Conservation (phyloP, 768 basidiomycete genomes). For the Leccinum rimulosum region DNA sequence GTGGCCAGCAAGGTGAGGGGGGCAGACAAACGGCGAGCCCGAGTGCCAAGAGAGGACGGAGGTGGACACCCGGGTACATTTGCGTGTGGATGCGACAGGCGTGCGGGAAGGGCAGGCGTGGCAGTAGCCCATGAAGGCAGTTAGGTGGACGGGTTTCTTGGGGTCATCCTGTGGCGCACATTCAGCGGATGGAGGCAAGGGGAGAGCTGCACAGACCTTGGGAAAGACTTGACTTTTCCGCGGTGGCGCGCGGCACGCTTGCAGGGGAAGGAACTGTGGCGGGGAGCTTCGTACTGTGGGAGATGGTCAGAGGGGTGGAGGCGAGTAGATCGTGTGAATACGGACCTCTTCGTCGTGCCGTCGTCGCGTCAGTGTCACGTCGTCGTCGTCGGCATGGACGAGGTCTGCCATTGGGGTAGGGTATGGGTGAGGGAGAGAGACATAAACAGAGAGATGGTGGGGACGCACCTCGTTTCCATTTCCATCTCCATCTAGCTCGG, state of each 20-base stretch:
- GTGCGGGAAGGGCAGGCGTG: conserved; percentile 44
- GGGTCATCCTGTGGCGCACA: conserved; percentile 79
- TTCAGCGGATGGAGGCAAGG: conserved; percentile 7
- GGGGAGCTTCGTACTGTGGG: conserved; percentile 92
- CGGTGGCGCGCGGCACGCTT: conserved; percentile 97
- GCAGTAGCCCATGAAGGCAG: conserved; percentile 97
- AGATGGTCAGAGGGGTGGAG: conserved; percentile 18
- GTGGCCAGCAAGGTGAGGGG: neutral
- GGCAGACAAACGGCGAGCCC: too few species aligned
- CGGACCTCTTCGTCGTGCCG: conserved; percentile 44
- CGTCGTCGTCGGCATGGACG: too few species aligned
- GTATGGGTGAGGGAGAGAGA: too few species aligned
- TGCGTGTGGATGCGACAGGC: too few species aligned
- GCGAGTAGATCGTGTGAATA: conserved; percentile 20
- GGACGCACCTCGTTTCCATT: too few species aligned
- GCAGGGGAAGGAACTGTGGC: conserved; percentile 95
- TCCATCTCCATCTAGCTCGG: too few species aligned
- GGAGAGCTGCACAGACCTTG: conserved; percentile 54
- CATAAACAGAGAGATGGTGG: too few species aligned
- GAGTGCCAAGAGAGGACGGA: too few species aligned
- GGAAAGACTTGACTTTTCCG: conserved; percentile 99
- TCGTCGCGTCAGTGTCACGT: too few species aligned
- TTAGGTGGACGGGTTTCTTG: conserved; percentile 98
- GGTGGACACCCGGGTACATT: too few species aligned
- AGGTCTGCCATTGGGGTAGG: too few species aligned